These are phyloP conservation scores for Leishmania gerbilli DNA, from an alignment of 208 protist genomes.

Conservation along the genomic window DNA sequence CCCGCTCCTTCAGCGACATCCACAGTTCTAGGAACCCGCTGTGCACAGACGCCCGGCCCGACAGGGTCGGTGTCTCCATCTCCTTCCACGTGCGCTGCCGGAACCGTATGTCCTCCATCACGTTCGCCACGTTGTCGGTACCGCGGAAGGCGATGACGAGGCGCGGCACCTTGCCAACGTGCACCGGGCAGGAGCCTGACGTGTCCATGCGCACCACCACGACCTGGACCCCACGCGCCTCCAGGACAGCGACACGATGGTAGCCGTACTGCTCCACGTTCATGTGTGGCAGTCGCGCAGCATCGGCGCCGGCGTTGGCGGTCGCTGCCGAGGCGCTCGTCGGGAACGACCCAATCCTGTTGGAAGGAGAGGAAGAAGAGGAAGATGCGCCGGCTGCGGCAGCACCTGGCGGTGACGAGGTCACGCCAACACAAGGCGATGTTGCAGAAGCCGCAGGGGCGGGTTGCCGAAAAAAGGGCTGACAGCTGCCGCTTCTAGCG, in stretches of 20 bases:
- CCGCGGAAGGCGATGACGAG: slow-evolving; percentile 84
- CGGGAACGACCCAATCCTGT: not conserved
- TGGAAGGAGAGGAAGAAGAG: not conserved
- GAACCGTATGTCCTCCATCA: slow-evolving; percentile 67
- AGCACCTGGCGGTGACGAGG: not conserved
- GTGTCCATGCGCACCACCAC: slow-evolving; percentile 61
- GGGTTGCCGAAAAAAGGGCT: not conserved
- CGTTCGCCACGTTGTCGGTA: slow-evolving; percentile 75
- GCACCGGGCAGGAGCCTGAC: slow-evolving; percentile 27
- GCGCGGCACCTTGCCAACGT: slow-evolving; percentile 47
- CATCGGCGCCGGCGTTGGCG: not conserved
- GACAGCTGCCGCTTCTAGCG: not conserved
- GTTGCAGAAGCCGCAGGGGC: not conserved
- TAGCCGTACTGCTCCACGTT: slow-evolving; percentile 79
- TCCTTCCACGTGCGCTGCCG: slow-evolving; percentile 67
- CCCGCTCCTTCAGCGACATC: slow-evolving; percentile 65
- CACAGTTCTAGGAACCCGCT: slow-evolving; percentile 83
- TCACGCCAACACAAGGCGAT: not conserved
- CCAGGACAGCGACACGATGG: slow-evolving; percentile 57
- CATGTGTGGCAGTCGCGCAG: slow-evolving; percentile 30
- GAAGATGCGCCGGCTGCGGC: not conserved
- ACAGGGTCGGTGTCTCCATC: slow-evolving; percentile 45
- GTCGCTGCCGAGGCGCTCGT: not conserved
- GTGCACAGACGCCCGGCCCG: slow-evolving; percentile 60
- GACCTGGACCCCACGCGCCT: slow-evolving; percentile 69